Base-by-base conservation (phyloP, 23 red algal genomes). In the Gracilaria domingensis region DNA sequence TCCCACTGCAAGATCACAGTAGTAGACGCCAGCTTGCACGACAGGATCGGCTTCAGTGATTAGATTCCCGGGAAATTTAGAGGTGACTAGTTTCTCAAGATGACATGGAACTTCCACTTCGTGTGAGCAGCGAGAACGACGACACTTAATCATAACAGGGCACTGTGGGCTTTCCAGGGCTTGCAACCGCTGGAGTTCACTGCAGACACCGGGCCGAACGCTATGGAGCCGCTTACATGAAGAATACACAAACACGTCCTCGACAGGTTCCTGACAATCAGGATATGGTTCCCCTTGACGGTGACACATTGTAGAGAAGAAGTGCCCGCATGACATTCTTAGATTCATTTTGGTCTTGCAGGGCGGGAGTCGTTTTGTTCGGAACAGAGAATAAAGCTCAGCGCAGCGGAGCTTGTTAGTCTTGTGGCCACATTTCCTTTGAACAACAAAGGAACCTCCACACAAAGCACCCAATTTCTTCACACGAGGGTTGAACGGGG, bases 51-150 rank as follows among this genome's bases (percentile, higher is more conserved):
- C 38, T 48, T 82, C 28, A 24, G 57, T 24, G 7, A 59, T 20
- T 33, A 75, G 55, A 82, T 12, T 12, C 23, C 88, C 88, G 0
- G 88, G n/a, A 16, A 53, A 1, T 55, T 56, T 60, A 21, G 9
- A 33, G 14, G 34, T 55, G 29, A 82, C 32, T 21, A 30, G 58
- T 9, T 51, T 35, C 25, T 91, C 88, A 32, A 81, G 32, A 73
- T 91, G 88, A 91, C 88, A 91, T 37, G 53, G 61, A 26, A 91
- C 29, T 73, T 91, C 78, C 25, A 82, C 54, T 21, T 37, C 26
- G 59, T 91, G 88, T 12, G 57, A 44, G 51, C 88, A 91, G 32
- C 88, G 74, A 64, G 85, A 44, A 53, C 85, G 85, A 25, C 0
- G 38, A 51, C 57, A 11, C 21, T 0, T 45, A 32, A 89, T 28